phyloP scores from a whole-genome alignment of 768 basidiomycete species.

The Kwoniella mangroviensis region DNA sequence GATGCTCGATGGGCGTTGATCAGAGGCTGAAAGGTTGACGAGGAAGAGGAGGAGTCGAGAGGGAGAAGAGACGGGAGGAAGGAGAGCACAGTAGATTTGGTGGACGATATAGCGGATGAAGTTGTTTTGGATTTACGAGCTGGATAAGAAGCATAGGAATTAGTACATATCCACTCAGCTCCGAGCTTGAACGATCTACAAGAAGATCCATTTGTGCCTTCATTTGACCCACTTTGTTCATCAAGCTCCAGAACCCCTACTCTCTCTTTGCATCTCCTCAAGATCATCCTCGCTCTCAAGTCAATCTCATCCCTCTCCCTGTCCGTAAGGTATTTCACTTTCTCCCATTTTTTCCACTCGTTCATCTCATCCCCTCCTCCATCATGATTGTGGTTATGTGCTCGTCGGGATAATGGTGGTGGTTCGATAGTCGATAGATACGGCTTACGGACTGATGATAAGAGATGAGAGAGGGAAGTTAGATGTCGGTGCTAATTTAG shows the following conservation, averaged over 20 bases:
- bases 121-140: constrained; percentile 24
- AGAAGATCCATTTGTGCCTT: no score
- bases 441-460: constrained; percentile 75
- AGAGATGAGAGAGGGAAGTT: constrained; percentile 59
- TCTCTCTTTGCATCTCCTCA: constrained; percentile 81
- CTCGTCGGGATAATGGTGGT: constrained; percentile 57
- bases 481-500: constrained; percentile 49
- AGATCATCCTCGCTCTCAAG: constrained; percentile 81
- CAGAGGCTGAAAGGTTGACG: constrained; percentile 66
- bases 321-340: constrained; percentile 67
- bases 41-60: constrained; percentile 5
- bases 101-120: constrained; percentile 32
- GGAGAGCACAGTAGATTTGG: constrained; percentile 18
- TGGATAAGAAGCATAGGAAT: background rate
- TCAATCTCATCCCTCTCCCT: constrained; percentile 96
- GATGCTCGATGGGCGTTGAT: constrained; percentile 89
- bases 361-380: constrained; percentile 31
- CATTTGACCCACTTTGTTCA: constrained; percentile 74
- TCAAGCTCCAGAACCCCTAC: constrained; percentile 84
- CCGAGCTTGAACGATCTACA: no score
- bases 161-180: no score
- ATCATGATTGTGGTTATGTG: background rate
- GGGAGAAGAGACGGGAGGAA: constrained; percentile 66
- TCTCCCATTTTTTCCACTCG: constrained; percentile 50
- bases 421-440: constrained; percentile 71